phyloP scores from a whole-genome alignment of 495 filamentous ascomycete species.

The Penicillium bialowiezense region DNA sequence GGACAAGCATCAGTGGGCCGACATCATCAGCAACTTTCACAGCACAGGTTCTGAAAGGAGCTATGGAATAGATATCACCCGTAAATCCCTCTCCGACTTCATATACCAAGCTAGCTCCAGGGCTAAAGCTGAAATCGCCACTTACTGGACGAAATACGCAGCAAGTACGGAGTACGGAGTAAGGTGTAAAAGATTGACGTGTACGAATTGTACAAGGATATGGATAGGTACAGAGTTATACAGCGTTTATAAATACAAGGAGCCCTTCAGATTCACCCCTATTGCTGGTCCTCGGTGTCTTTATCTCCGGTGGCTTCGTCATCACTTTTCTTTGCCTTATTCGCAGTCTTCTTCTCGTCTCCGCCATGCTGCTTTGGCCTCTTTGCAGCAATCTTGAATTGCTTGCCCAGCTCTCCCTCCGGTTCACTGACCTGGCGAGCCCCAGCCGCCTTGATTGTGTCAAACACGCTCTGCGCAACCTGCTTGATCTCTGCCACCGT shows the following conservation, averaged over 20 bases:
- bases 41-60: background rate
- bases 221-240: too few relatives aligned
- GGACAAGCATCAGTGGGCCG: conserved; percentile 17
- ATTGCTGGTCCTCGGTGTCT: too few relatives aligned
- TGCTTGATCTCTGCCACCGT: conserved; percentile 43
- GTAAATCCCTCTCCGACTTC: too few relatives aligned
- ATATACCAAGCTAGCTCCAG: too few relatives aligned
- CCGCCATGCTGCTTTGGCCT: conserved; percentile 25
- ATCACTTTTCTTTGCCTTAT: background rate
- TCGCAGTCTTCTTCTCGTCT: background rate
- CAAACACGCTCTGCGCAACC: conserved; percentile 37
- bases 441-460: conserved; percentile 34
- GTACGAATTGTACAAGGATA: too few relatives aligned
- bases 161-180: too few relatives aligned
- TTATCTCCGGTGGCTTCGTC: too few relatives aligned
- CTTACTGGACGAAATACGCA: too few relatives aligned
- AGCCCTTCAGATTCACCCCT: too few relatives aligned
- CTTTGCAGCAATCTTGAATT: conserved; percentile 36
- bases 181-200: too few relatives aligned
- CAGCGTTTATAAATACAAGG: too few relatives aligned
- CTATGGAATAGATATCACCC: background rate
- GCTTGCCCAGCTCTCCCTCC: conserved; percentile 44
- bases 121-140: too few relatives aligned
- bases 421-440: conserved; percentile 37
- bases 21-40: background rate